Percentiles rank a stretch among this genome's conserved stretches.
Evolutionary conservation across 768 basidiomycete genomes (phyloP).

Genomic region (Amanita phalloides): DNA sequence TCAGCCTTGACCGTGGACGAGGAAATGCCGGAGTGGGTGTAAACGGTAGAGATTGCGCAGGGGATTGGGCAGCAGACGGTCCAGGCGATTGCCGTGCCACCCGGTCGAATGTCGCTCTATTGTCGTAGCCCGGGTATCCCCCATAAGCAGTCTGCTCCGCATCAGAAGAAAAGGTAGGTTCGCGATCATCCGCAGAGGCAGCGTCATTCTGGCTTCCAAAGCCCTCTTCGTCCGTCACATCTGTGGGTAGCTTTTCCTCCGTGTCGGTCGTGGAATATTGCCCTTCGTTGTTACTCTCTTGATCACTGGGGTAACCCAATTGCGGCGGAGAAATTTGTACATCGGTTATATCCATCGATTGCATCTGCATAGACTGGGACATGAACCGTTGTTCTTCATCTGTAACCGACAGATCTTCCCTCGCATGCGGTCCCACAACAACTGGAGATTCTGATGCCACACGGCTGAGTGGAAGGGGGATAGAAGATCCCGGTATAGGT

Average conservation of each 20-base stretch:
- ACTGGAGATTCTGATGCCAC: constrained; percentile 41
- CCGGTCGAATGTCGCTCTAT: constrained; percentile 15
- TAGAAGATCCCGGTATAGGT: constrained; percentile 31
- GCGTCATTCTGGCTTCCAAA: constrained; percentile 7
- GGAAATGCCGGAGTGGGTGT: constrained; percentile 65
- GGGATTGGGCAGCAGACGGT: constrained; percentile 35
- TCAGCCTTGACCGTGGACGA: constrained; percentile 52
- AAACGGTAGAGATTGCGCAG: constrained; percentile 42
- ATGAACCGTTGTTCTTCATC: constrained; percentile 19
- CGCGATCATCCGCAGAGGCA: constrained; percentile 19
- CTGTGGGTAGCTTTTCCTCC: constrained; percentile 10
- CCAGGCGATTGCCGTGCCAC: constrained; percentile 20
- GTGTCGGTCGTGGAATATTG: constrained; percentile 1
- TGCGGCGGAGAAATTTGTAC: constrained; percentile 34
- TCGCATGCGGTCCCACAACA: constrained; percentile 16
- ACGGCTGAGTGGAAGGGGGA: constrained; percentile 36
- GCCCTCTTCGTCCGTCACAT: constrained; percentile 13
- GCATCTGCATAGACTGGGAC: constrained; percentile 22
- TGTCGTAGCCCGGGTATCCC: constrained; percentile 7
- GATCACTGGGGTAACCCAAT: constrained; percentile 10
- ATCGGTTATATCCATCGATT: constrained; percentile 45
- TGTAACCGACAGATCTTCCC: constrained; percentile 11
- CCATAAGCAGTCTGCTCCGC: constrained; percentile 32
- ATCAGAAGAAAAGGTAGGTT: constrained; percentile 70
- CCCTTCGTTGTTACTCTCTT: constrained; percentile 4